Evolutionary conservation across 1,284 basidiomycete species (phyloP), one percentile per base, ranked within the genome.

Genomic region (Fomitopsis schrenkii): DNA sequence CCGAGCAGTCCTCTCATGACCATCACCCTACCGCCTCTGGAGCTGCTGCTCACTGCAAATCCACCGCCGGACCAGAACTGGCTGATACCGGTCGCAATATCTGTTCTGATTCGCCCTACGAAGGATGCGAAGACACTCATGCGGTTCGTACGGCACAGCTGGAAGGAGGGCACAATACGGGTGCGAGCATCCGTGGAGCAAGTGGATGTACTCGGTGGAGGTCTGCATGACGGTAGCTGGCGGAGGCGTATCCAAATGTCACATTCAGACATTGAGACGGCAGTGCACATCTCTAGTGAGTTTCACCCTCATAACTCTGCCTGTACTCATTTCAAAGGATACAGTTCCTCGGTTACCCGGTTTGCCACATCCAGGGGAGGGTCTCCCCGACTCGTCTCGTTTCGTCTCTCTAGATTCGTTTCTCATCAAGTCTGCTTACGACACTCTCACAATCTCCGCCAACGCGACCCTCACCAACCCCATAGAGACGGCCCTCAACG

Each of bases 341-440:
- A 0, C 64, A 91, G 89, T 91, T 33, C 87, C 88, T 10, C 69
- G 76, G 6, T 65, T 91, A 15, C 87, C 88, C 57, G 87, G 87
- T 2, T 73, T 91, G 14, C 89, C 90, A 8, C 71, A 73, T n/a
- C 85, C 87, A 2, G 86, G 85, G 15, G 68, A 72, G 9, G 74
- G 80, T 58, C 76, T 87, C 5, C 88, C 88, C 9, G 71, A 79
- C 2, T 68, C 88, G 36, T 77, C 84, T 9, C 76, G 86, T 57
- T 76, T 92, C 8, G 71, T 92, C 58, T 83, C 82, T 0, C 75
- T 92, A 7, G 72, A 82, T 59, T 79, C 80, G 3, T 89, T 92
- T 70, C 72, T 75, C 44, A 71, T 91, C 26, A 75, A 76, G 26
- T 85, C 85, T n/a, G 71, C 75, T 17, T 55, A 74, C 7, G 69